Base-by-base conservation (phyloP, 441 rosid genomes). In the Rhodomyrtus psidioides region DNA sequence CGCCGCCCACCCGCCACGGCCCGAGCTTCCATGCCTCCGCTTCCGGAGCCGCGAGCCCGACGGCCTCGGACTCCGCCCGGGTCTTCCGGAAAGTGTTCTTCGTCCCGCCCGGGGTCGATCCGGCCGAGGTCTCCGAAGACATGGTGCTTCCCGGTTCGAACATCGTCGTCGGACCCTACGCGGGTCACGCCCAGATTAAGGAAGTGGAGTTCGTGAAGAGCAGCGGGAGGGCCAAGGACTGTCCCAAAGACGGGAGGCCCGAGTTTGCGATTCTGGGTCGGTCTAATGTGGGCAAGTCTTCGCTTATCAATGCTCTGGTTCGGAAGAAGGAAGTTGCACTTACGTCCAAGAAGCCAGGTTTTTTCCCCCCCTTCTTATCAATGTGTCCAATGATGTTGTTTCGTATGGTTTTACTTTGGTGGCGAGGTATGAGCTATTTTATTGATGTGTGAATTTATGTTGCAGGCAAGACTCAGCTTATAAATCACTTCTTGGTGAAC, bases 201-300 rank as follows among this genome's bases (percentile, higher is more conserved):
- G 94, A 94, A 85, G 98, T 95, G 65, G 96, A 91, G 87, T 97
- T 97, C 86, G 93, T 97, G 39, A 96, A 95, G 89, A 97, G 98
- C 87, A 97, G 99, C 46, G 90, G 91, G 84, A 92, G 93, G 88
- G 97, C 97, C 59, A 94, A 93, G 90, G 98, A 97, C 89, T 97
- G 98, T 85, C 98, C 97, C 56, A 91, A 87, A 89, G 96, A 94
- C 83, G 95, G 90, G 53, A 91, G 88, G 84, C 99, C 98, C 8
- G 98, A 95, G 90, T 95, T 96, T 65, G 98, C 97, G 6, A 94
- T 96, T 59, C 74, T 97, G 83, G 98, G 96, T 79, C 94, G 98
- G 28, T 97, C 99, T 76, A 97, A 95, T 89, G 98, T 95, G 59
- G 99, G 98, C 65, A 97, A 95, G 90, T 97, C 98, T 16, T 97